Evolutionary conservation across 2,329 filamentous ascomycete species (phyloP).

Genomic region (Colletotrichum sp.): DNA sequence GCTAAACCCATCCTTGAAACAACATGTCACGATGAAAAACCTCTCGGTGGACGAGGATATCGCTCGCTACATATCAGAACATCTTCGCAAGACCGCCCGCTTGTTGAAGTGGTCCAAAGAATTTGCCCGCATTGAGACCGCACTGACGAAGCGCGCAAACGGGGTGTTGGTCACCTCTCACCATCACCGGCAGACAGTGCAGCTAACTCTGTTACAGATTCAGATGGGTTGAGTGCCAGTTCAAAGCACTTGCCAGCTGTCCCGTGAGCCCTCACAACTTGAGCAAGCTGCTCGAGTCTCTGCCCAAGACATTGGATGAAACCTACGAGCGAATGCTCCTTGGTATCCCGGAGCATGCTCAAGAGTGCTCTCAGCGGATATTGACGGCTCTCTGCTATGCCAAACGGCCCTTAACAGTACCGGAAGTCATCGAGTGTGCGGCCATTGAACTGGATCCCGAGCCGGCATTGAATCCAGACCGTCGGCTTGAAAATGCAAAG

Average conservation of each 20-base stretch:
- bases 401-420: neutral
- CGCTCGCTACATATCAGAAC: neutral
- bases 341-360: neutral
- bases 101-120: neutral
- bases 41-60: neutral
- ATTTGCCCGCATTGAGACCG: neutral
- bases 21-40: constrained; percentile 6
- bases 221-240: constrained; percentile 27
- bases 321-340: constrained; percentile 26
- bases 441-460: neutral
- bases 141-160: neutral
- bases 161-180: neutral
- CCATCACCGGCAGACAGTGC: neutral
- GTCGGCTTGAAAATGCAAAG: neutral
- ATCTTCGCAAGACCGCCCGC: neutral
- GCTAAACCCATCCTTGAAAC: constrained; percentile 12
- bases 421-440: neutral
- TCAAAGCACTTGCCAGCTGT: constrained; percentile 20
- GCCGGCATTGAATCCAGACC: neutral
- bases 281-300: constrained; percentile 28
- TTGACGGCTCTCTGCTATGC: neutral
- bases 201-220: constrained; percentile 24
- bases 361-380: neutral
- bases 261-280: constrained; percentile 3
- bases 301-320: constrained; percentile 30